Evolutionary conservation across 257 asterid genomes (phyloP), one percentile per base, ranked within the genome.

Genomic region (Cynanchum wilfordii): DNA sequence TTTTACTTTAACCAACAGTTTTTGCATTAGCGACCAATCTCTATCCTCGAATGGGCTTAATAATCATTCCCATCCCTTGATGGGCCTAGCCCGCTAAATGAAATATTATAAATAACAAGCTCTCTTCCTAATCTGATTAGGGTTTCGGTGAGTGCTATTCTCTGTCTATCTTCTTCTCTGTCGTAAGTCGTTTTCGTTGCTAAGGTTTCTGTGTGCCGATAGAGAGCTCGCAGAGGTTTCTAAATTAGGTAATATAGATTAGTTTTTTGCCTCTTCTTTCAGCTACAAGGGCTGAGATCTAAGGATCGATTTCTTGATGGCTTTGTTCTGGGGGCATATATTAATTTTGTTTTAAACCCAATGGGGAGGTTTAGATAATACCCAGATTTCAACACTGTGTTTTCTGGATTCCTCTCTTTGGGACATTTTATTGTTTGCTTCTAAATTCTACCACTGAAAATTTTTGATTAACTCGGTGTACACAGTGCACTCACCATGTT

Each of bases 311-410:
- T 83, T 80, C 86, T 85, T 87, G 87, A 68, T 76, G 79, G 93
- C 96, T 74, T 84, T 89, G 91, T 87, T 89, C 96, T 89, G 91
- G 93, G 76, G 91, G 96, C 93, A 76, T 40, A 87, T 10, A 89
- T 73, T 11, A 78, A 66, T 29, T 47, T 54, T 59, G 40, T 54
- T 58, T 70, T 17, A 33, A 40, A 7, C 20, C 76, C 77, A 55
- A 58, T 51, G n/a, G 38, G 57, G 76, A 84, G 79, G 51, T 72
- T 45, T 19, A 78, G 76, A 68, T 77, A 55, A 22, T 42, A 33
- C 80, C 80, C 83, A 79, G 70, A 66, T 73, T 64, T 57, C 15
- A 55, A 15, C 33, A 13, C 38, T 16, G 40, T 19, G 69, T 20
- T 80, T 73, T 81, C 81, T 86, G 90, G 90, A 83, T 66, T 82